Conservation (phyloP, 345 rosid genomes). For the Crucihimalaya himalaica region DNA sequence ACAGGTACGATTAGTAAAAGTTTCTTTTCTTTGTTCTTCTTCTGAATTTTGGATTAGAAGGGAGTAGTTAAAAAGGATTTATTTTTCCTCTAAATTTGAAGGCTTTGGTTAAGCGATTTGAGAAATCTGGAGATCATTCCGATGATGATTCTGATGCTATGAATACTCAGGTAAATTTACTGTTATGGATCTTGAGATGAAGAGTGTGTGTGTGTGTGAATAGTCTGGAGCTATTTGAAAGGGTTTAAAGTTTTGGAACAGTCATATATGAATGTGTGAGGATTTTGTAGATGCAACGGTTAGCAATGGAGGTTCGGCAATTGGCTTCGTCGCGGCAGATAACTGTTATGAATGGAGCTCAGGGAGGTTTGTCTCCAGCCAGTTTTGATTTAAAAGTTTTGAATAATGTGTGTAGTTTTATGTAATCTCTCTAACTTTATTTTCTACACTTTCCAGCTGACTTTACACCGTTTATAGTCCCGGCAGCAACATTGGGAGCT, state of each 20-base stretch:
- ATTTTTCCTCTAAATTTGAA: slow-evolving; percentile 25
- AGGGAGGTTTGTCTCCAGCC: slow-evolving; percentile 43
- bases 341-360: slow-evolving; percentile 73
- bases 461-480: slow-evolving; percentile 55
- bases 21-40: slow-evolving; percentile 8
- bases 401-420: not conserved
- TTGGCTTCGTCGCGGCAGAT: slow-evolving; percentile 68
- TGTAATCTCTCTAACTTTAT: not conserved
- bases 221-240: not conserved
- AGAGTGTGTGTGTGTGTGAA: slow-evolving; percentile 15
- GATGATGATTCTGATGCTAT: slow-evolving; percentile 58
- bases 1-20: slow-evolving; percentile 53
- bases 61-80: not conserved
- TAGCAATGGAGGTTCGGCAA: slow-evolving; percentile 71
- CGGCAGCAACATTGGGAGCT: slow-evolving; percentile 83
- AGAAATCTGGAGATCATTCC: slow-evolving; percentile 54
- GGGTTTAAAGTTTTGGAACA: not conserved
- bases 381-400: not conserved
- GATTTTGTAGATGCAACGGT: slow-evolving; percentile 53
- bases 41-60: slow-evolving; percentile 9
- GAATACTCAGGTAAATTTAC: slow-evolving; percentile 11
- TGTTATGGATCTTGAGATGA: slow-evolving; percentile 3
- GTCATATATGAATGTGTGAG: not conserved
- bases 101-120: slow-evolving; percentile 62
- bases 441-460: slow-evolving; percentile 49